Conservation (phyloP, 169 alveolate genomes). For the Cryptosporidium sp. region DNA sequence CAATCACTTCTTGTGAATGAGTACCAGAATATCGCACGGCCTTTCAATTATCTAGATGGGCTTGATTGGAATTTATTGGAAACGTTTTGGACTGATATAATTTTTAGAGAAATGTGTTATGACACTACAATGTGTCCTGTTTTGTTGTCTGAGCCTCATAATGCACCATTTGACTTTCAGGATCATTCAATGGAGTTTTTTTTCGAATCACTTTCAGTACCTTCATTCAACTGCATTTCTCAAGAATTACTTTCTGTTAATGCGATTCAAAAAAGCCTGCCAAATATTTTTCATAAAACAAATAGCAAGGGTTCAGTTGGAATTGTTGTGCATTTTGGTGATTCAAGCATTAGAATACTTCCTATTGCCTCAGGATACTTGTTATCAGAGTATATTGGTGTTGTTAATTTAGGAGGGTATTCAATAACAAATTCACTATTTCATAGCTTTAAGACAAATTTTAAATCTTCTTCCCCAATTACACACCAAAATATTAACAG, state of each 20-base stretch:
- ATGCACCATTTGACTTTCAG: constrained; percentile 72
- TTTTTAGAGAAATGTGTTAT: constrained; percentile 53
- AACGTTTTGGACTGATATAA: constrained; percentile 70
- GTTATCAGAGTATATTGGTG: constrained; percentile 47
- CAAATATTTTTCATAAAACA: constrained; percentile 27
- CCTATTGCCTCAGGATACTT: constrained; percentile 74
- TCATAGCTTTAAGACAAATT: constrained; percentile 2
- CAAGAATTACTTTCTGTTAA: constrained; percentile 46
- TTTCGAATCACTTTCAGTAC: constrained; percentile 52
- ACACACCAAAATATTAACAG: constrained; percentile 14
- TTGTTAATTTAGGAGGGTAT: constrained; percentile 45
- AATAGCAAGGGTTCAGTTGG: constrained; percentile 52
- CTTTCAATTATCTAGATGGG: constrained; percentile 42
- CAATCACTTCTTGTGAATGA: constrained; percentile 8
- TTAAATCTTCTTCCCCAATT: constrained; percentile 2
- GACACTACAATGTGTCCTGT: constrained; percentile 32
- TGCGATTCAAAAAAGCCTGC: constrained; percentile 53
- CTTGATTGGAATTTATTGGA: constrained; percentile 70
- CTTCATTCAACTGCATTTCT: constrained; percentile 47
- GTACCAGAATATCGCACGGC: constrained; percentile 13
- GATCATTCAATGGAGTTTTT: constrained; percentile 73
- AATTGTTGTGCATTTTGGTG: constrained; percentile 40
- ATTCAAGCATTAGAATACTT: constrained; percentile 55
- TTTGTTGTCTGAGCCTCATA: constrained; percentile 60
- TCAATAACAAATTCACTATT: constrained; percentile 28